Evolutionary conservation across 306 rosid genomes (phyloP), one percentile per base, ranked within the genome.

Genomic region (Sphenostylis stenocarpa): DNA sequence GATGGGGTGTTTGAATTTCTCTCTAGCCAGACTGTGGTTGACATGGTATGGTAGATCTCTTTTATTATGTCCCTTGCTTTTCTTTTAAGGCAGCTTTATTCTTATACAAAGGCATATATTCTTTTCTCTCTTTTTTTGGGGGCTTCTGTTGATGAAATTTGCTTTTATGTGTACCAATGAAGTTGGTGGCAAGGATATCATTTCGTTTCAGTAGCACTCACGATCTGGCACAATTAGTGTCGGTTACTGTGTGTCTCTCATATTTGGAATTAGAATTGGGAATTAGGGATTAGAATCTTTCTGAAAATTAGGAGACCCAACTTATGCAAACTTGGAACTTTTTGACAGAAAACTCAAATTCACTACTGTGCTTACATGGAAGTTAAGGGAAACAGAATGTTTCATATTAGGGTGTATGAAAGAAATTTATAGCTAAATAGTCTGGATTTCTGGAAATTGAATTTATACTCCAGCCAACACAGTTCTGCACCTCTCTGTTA

Each of bases 1-100:
- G 99, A 96, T 80, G 98, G 99, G 19, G 99, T 96, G 33, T 96
- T 96, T 29, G 98, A 96, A 94, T 96, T 96, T 83, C 87, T 96
- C 43, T 96, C 99, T 21, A 96, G 99, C 88, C 98, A 96, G 63
- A 63, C 88, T 2, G 99, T 96, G 66, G 95, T 96, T 80, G 98
- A 96, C 79, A 96, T 92, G 99, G 99, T 95, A 90, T 75, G 78
- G 58, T 70, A 15, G 31, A 43, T 23, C 55, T 14, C 55, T 74
- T 78, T 78, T 70, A 67, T 51, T 79, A 7, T 66, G 3, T 79
- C 34, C 67, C 74, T 80, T 20, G 72, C 49, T 62, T 51, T 58
- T 48, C 71, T 77, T 82, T 82, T n/a, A 44, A 10, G 63, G 55
- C 20, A 48, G 10, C 63, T 66, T 74, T 24, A 29, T 15, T 61